Conservation (phyloP, 306 rosid species). For the Rosa persica region DNA sequence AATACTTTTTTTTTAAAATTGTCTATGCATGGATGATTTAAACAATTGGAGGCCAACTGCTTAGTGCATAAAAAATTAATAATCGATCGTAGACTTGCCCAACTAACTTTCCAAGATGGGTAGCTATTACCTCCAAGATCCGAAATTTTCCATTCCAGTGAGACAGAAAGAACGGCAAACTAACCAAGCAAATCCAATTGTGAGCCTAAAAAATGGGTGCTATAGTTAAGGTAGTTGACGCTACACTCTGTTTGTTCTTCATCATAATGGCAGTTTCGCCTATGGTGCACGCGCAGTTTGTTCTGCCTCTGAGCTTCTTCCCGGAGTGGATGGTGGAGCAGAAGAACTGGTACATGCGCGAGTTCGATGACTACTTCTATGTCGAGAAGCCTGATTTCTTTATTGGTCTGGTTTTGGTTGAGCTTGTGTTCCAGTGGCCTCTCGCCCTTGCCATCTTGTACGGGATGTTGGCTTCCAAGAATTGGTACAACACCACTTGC, state of each 20-base stretch:
- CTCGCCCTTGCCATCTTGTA: constrained; percentile 56
- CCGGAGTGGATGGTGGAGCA: constrained; percentile 46
- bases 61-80: no score
- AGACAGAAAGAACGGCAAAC: neutral
- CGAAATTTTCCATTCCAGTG: neutral
- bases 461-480: constrained; percentile 46
- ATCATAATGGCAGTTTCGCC: constrained; percentile 45
- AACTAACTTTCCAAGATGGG: neutral
- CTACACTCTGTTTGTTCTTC: constrained; percentile 52
- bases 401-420: constrained; percentile 65
- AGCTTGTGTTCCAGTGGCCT: constrained; percentile 80
- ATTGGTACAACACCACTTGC: constrained; percentile 77
- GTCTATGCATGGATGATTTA: neutral
- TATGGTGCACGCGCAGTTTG: constrained; percentile 52
- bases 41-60: neutral
- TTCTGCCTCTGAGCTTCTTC: constrained; percentile 44
- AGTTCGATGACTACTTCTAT: constrained; percentile 55
- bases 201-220: constrained; percentile 40
- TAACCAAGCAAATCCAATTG: neutral
- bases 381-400: constrained; percentile 62
- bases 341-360: constrained; percentile 41
- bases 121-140: neutral
- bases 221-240: constrained; percentile 49
- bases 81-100: no score
- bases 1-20: neutral